Conservation (phyloP, 2,329 filamentous ascomycete genomes). For the Geosmithia flava region DNA sequence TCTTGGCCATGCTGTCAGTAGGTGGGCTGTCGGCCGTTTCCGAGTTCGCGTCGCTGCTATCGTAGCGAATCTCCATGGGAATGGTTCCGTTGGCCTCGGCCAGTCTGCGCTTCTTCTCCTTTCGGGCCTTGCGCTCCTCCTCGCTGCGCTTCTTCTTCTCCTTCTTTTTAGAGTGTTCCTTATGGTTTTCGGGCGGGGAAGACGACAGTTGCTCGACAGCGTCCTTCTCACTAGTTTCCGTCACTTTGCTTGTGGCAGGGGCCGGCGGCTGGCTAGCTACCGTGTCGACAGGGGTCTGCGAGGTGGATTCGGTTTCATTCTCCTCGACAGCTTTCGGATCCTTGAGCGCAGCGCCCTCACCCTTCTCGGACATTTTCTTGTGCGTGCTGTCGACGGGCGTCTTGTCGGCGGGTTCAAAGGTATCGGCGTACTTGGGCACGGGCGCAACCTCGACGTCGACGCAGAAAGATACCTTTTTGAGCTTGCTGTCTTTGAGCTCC, state of each 20-base stretch:
- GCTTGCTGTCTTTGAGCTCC: conserved; percentile 68
- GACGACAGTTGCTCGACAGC: not conserved
- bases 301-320: conserved; percentile 19
- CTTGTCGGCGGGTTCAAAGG: conserved; percentile 29
- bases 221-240: not conserved
- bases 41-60: conserved; percentile 45
- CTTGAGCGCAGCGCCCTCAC: conserved; percentile 65
- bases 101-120: conserved; percentile 74
- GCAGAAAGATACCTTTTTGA: conserved; percentile 85
- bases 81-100: conserved; percentile 81
- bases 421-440: conserved; percentile 60
- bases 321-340: conserved; percentile 47
- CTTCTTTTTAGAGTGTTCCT: conserved; percentile 52
- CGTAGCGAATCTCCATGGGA: conserved; percentile 69
- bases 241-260: not conserved
- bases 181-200: conserved; percentile 3
- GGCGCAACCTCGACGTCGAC: conserved; percentile 96
- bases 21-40: conserved; percentile 9
- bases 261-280: conserved; percentile 2
- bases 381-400: conserved; percentile 11
- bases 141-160: conserved; percentile 96
- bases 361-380: conserved; percentile 53
- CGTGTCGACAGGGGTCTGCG: conserved; percentile 15
- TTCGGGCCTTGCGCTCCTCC: conserved; percentile 81
- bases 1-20: conserved; percentile 1